phyloP scores from a whole-genome alignment of 2,329 filamentous ascomycete species.

The Alternaria infectoria region DNA sequence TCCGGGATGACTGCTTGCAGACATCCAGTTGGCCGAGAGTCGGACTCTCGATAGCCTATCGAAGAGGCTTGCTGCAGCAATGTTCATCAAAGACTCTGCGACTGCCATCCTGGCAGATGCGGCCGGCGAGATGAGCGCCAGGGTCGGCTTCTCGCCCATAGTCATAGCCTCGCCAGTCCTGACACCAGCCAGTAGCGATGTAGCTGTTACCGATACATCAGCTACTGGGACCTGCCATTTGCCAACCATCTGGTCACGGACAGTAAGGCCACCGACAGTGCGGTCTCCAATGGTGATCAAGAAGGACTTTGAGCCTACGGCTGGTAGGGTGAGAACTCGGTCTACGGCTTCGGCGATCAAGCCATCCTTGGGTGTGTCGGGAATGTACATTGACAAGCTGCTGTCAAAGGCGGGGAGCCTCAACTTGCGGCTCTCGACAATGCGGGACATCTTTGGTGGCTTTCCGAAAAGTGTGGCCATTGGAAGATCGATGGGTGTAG shows the following conservation, averaged over 20 bases:
- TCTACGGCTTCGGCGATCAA: constrained; percentile 74
- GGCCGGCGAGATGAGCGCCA: constrained; percentile 87
- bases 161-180: constrained; percentile 94
- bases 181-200: constrained; percentile 74
- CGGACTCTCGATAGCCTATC: constrained; percentile 80
- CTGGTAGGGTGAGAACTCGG: constrained; percentile 81
- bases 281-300: constrained; percentile 96
- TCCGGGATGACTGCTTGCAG: constrained; percentile 88
- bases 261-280: constrained; percentile 86
- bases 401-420: constrained; percentile 76
- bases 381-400: constrained; percentile 70
- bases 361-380: constrained; percentile 61
- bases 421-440: constrained; percentile 72
- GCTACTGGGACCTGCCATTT: constrained; percentile 95
- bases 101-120: constrained; percentile 97
- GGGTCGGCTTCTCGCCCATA: constrained; percentile 88
- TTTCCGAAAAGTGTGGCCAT: constrained; percentile 90
- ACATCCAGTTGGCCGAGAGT: constrained; percentile 98
- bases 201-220: constrained; percentile 90
- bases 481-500: constrained; percentile 84
- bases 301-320: constrained; percentile 96
- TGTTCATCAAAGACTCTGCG: constrained; percentile 89
- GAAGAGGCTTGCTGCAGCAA: constrained; percentile 78
- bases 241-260: constrained; percentile 93
- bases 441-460: constrained; percentile 78